phyloP scores from a whole-genome alignment of 495 filamentous ascomycete genomes.

The Penicillium psychrofluorescens region DNA sequence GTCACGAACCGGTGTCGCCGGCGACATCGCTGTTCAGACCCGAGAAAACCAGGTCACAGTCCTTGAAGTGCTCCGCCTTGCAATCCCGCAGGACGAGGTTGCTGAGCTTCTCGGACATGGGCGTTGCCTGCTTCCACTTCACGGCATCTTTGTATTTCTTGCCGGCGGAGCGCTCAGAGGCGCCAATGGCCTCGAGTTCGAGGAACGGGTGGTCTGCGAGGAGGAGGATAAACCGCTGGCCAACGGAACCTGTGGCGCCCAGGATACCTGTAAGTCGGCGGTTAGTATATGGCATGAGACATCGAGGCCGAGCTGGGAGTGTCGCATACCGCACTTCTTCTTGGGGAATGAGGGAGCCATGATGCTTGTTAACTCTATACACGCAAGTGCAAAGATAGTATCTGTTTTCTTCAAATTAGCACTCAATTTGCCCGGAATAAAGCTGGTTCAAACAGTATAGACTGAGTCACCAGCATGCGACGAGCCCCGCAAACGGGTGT shows the following conservation, averaged over 20 bases:
- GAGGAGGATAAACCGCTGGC: conserved; percentile 78
- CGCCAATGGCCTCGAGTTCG: conserved; percentile 68
- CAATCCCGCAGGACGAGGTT: conserved; percentile 70
- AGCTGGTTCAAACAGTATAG: no score
- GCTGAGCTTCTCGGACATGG: conserved; percentile 60
- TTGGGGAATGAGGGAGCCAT: conserved; percentile 31
- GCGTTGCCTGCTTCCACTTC: conserved; percentile 72
- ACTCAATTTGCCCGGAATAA: not conserved
- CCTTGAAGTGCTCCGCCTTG: conserved; percentile 63
- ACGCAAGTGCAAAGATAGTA: not conserved
- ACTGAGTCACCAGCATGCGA: no score
- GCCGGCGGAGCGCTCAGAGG: conserved; percentile 69
- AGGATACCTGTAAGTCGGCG: conserved; percentile 32
- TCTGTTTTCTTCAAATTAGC: conserved; percentile 8
- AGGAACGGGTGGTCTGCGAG: conserved; percentile 74
- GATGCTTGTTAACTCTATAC: conserved; percentile 4
- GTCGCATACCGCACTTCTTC: conserved; percentile 41
- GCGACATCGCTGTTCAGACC: conserved; percentile 82
- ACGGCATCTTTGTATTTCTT: conserved; percentile 81
- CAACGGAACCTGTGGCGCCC: conserved; percentile 62
- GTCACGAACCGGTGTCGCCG: conserved; percentile 60
- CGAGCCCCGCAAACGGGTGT: no score
- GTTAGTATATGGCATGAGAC: not conserved
- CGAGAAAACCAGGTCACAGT: conserved; percentile 85
- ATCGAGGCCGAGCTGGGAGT: not conserved